Percentiles rank a stretch among this genome's conserved stretches.
Evolutionary conservation across 2,329 filamentous ascomycete species (phyloP).

Genomic region (Allantophomopsis cytisporea): DNA sequence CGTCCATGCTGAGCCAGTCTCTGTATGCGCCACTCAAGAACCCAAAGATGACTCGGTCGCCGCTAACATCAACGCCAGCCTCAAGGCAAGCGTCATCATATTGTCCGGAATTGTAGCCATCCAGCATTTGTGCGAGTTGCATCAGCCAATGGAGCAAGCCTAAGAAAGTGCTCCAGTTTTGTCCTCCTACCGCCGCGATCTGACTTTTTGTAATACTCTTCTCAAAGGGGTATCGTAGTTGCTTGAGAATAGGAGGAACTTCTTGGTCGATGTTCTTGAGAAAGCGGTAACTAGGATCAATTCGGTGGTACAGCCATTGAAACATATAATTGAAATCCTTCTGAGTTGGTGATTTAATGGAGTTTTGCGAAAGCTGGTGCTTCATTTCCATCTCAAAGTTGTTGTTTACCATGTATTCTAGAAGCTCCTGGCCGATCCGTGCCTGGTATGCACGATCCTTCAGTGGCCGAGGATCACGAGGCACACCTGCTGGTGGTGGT

Average conservation of each 20-base stretch:
- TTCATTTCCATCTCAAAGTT: conserved; percentile 99
- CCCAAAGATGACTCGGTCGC: conserved; percentile 86
- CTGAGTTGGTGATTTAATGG: conserved; percentile 86
- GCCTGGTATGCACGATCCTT: conserved; percentile 70
- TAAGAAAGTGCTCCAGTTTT: conserved; percentile 94
- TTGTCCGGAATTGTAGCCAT: conserved; percentile 61
- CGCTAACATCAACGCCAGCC: conserved; percentile 72
- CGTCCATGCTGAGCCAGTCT: conserved; percentile 88
- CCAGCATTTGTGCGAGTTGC: conserved; percentile 90
- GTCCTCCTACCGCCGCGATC: conserved; percentile 84
- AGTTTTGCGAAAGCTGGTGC: conserved; percentile 79
- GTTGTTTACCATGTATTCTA: conserved; percentile 84
- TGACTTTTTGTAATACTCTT: conserved; percentile 94
- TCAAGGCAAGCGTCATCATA: conserved; percentile 89
- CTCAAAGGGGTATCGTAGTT: conserved; percentile 88
- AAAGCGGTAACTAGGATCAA: conserved; percentile 88
- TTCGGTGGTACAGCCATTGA: conserved; percentile 91
- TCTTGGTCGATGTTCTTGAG: conserved; percentile 93
- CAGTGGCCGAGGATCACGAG: conserved; percentile 74
- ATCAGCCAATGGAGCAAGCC: conserved; percentile 98
- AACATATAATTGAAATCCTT: conserved; percentile 99
- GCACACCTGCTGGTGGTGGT: conserved; percentile 67
- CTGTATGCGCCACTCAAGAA: conserved; percentile 84
- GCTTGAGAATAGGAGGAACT: conserved; percentile 82
- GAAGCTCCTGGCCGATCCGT: conserved; percentile 73